Evolutionary conservation across 2,329 filamentous ascomycete genomes (phyloP), one percentile per base, ranked within the genome.

Genomic region (Chalaropsis thielavioides): DNA sequence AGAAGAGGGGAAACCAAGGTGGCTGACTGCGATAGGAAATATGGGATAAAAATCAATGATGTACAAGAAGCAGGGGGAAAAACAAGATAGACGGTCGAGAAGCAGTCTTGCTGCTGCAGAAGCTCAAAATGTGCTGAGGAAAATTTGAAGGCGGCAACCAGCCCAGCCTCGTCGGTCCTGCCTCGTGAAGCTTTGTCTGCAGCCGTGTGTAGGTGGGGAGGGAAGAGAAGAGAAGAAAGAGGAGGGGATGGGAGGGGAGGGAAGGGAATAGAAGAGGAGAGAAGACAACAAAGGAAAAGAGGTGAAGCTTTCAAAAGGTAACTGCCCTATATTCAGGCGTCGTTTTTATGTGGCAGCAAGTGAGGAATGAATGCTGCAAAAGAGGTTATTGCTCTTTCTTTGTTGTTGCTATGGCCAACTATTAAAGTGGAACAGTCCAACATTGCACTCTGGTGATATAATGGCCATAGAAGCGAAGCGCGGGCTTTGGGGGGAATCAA

Each of bases 111-210:
- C 54, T 58, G 54, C 24, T 27, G 27, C 54, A 38, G 31, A 56
- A 17, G 15, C 10, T 27, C 46, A 17, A 27, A 11, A 5, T 13
- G 46, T 11, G 15, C 7, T 7, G 46, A 51, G 19, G 22, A 24
- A 19, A 51, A 62, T 38, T 51, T 1, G 2, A 56, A 59, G 62
- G 38, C 51, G 13, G 10, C 22, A 27, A 15, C 1, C 15, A 51
- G 46, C 46, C 31, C 27, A 43, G 44, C 58, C 64, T 65, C 58
- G 64, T 41, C 35, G 58, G 43, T 54, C 58, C 43, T 65, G 44
- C 31, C 58, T 35, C n/a, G n/a, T 54, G 44, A 49, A 63, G 44
- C 35, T 46, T 49, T 54, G 27, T 38, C 46, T 10, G 11, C 43
- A 38, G 10, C 27, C 46, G 7, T 62, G 24, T 27, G 17, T 24